Percentiles rank a stretch among this genome's conserved stretches.
Evolutionary conservation across 129 eudicot species (phyloP).

Genomic region (Scalesia atractyloides): DNA sequence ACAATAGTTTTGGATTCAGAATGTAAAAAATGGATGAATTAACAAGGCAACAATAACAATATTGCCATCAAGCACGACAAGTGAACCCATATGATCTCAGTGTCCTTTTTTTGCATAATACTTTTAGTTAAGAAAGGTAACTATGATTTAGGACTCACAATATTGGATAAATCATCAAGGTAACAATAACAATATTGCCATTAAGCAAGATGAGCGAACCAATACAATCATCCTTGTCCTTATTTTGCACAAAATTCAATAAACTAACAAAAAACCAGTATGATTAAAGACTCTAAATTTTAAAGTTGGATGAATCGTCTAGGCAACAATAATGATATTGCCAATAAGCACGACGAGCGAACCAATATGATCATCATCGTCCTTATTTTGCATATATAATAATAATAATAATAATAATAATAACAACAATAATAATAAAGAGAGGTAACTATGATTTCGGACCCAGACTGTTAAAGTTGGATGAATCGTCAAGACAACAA

Average conservation of each 20-base stretch:
- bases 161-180: too few species aligned
- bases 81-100: background rate
- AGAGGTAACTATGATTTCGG: too few species aligned
- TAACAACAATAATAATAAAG: too few species aligned
- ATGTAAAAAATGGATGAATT: too few species aligned
- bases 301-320: conserved; percentile 21
- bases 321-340: conserved; percentile 5
- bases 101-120: background rate
- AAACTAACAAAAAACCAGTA: background rate
- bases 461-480: background rate
- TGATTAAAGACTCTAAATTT: background rate
- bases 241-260: background rate
- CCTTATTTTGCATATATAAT: conserved; percentile 1
- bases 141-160: too few species aligned
- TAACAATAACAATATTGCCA: too few species aligned
- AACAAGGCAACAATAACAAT: too few species aligned
- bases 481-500: too few species aligned
- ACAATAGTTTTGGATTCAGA: too few species aligned
- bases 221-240: too few species aligned
- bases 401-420: too few species aligned
- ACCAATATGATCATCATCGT: conserved; percentile 34
- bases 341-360: conserved; percentile 24
- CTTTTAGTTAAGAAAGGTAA: background rate
- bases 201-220: background rate
- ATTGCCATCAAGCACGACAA: too few species aligned